Percentiles rank a stretch among this genome's conserved stretches.
Evolutionary conservation across 768 basidiomycete genomes (phyloP).

Genomic region (Rickenella mellea): DNA sequence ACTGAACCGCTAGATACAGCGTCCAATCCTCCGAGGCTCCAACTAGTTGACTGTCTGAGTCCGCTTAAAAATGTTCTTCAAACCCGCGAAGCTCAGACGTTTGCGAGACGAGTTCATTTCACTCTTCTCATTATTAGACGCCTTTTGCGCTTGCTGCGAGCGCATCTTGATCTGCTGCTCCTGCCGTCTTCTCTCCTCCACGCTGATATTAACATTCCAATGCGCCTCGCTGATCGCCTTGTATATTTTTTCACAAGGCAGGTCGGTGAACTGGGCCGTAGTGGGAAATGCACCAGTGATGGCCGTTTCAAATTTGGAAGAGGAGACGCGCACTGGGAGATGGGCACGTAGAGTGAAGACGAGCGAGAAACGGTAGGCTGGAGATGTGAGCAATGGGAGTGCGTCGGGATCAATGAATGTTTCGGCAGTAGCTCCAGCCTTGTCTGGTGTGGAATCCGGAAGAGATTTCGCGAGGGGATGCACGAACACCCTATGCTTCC

Average conservation of each 20-base stretch:
- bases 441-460: not conserved
- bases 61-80: not conserved
- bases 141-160: not conserved
- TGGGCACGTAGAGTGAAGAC: slow-evolving; percentile 10
- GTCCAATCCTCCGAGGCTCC: too few species aligned
- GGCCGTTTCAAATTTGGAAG: slow-evolving; percentile 5
- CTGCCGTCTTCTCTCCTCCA: slow-evolving; percentile 6
- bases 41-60: not conserved
- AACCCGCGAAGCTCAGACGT: too few species aligned
- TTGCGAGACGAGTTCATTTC: too few species aligned
- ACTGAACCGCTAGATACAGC: too few species aligned
- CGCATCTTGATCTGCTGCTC: slow-evolving; percentile 3
- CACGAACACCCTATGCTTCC: slow-evolving; percentile 11
- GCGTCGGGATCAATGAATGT: too few species aligned
- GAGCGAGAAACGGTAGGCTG: slow-evolving; percentile 10
- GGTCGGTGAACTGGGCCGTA: not conserved
- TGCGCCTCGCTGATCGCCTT: slow-evolving; percentile 8
- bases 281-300: slow-evolving; percentile 6
- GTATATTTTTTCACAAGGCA: slow-evolving; percentile 8
- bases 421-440: too few species aligned
- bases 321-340: slow-evolving; percentile 6
- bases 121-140: too few species aligned
- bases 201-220: slow-evolving; percentile 10
- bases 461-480: slow-evolving; percentile 1
- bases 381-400: not conserved